These are phyloP conservation scores for Solanum medicagineum DNA, from an alignment of 257 asterid species.

Conservation along the genomic window DNA sequence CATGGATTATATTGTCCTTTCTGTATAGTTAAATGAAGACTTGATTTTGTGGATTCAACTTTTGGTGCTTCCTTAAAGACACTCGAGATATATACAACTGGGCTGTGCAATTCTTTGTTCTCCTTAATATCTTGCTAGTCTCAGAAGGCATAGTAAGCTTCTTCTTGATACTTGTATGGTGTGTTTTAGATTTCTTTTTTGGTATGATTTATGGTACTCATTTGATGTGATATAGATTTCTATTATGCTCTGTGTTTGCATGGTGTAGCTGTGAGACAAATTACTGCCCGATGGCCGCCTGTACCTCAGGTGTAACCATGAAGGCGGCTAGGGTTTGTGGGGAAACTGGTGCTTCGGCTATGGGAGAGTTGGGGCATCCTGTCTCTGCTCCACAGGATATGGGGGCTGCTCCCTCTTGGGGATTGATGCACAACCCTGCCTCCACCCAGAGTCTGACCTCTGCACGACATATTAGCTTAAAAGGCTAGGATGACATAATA, in stretches of 20 bases:
- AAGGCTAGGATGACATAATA: background rate
- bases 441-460: too few relatives aligned
- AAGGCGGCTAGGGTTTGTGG: too few relatives aligned
- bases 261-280: background rate
- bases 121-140: background rate
- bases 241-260: background rate
- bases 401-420: too few relatives aligned
- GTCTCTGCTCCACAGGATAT: too few relatives aligned
- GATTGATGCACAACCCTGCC: too few relatives aligned
- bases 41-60: background rate
- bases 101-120: background rate
- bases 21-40: background rate
- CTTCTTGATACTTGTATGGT: background rate
- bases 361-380: too few relatives aligned
- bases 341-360: too few relatives aligned
- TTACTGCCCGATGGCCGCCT: background rate
- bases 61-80: background rate
- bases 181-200: background rate
- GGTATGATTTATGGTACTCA: background rate
- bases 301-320: too few relatives aligned
- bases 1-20: background rate
- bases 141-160: background rate
- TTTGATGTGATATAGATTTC: background rate
- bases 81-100: background rate
- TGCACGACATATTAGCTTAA: background rate